These are phyloP conservation scores for Teratosphaeria nubilosa DNA, from an alignment of 2,329 filamentous ascomycete species.

Conservation along the genomic window DNA sequence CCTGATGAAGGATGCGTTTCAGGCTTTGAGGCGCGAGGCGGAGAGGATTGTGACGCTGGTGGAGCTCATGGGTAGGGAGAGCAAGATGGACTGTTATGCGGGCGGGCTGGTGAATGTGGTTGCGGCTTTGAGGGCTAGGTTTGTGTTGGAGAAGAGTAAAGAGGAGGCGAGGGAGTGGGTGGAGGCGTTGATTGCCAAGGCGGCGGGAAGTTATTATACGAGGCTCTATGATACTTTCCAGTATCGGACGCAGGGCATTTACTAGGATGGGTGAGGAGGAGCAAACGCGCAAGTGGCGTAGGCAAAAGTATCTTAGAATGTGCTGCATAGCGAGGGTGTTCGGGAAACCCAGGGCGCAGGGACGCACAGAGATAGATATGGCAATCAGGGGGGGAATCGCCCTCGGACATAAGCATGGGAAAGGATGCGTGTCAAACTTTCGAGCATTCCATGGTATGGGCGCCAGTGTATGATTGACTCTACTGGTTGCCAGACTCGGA, in stretches of 20 bases:
- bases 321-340: neutral
- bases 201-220: slow-evolving; percentile 77
- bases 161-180: slow-evolving; percentile 75
- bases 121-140: slow-evolving; percentile 58
- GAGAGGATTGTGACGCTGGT: slow-evolving; percentile 75
- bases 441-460: neutral
- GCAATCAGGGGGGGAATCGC: neutral
- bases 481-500: too few species aligned
- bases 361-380: neutral
- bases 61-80: slow-evolving; percentile 73
- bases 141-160: slow-evolving; percentile 72
- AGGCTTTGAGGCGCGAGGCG: slow-evolving; percentile 66
- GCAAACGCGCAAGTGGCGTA: neutral
- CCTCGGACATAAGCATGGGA: neutral
- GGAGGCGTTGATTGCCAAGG: slow-evolving; percentile 72
- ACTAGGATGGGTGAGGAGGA: slow-evolving; percentile 36
- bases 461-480: too few species aligned
- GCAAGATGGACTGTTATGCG: slow-evolving; percentile 75
- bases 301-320: neutral
- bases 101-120: slow-evolving; percentile 64
- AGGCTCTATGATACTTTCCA: slow-evolving; percentile 67
- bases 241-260: slow-evolving; percentile 80
- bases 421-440: neutral
- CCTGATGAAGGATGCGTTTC: slow-evolving; percentile 74
- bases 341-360: too few species aligned